These are phyloP conservation scores for Rhizophagus clarus DNA, from an alignment of 192 early-diverging fungal genomes.

Conservation along the genomic window DNA sequence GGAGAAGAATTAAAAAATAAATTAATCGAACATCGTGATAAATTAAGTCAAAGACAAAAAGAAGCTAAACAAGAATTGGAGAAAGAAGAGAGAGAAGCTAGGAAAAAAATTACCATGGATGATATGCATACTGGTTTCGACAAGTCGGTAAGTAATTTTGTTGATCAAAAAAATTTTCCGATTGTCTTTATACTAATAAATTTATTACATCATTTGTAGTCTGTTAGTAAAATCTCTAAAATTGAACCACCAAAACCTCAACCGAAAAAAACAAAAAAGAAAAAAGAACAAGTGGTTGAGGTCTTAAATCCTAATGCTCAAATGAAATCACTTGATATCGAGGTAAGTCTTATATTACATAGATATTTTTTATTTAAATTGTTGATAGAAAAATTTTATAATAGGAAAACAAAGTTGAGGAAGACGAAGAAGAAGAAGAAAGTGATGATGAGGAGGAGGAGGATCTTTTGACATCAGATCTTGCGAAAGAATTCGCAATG, in stretches of 20 bases:
- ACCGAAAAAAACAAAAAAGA: conserved; percentile 50
- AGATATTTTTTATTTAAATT: background rate
- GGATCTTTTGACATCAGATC: conserved; percentile 54
- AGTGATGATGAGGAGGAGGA: conserved; percentile 60
- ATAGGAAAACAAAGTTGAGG: background rate
- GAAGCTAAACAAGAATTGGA: conserved; percentile 54
- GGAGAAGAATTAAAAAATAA: conserved; percentile 36
- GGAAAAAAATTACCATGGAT: conserved; percentile 71
- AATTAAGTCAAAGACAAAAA: conserved; percentile 39
- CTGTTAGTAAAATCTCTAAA: conserved; percentile 51
- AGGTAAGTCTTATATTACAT: background rate
- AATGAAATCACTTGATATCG: conserved; percentile 36
- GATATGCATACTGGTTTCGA: conserved; percentile 68
- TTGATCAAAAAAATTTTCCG: background rate
- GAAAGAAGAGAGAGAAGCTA: conserved; percentile 61
- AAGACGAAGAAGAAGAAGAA: conserved; percentile 32
- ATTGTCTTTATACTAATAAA: background rate
- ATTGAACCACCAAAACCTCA: conserved; percentile 40
- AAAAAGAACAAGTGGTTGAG: conserved; percentile 64
- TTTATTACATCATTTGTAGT: conserved; percentile 14
- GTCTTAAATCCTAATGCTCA: conserved; percentile 58
- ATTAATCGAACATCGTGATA: conserved; percentile 45
- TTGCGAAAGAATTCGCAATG: conserved; percentile 59
- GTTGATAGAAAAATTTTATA: background rate
- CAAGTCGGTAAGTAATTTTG: conserved; percentile 53